Evolutionary conservation across 176 grass and related monocot genomes (phyloP).

Genomic region (Triticum dicoccoides): DNA sequence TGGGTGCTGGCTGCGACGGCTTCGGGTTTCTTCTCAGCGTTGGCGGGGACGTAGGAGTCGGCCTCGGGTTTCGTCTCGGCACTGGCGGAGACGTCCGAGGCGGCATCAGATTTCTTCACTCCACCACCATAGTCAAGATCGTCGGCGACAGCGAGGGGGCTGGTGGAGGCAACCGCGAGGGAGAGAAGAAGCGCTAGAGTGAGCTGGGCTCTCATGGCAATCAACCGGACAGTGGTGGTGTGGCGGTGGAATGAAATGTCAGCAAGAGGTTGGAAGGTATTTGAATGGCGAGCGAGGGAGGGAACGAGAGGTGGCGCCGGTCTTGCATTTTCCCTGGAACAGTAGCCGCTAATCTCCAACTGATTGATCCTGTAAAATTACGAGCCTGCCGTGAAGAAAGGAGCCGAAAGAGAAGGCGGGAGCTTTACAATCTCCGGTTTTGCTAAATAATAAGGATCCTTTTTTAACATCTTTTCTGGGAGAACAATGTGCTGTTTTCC

Average conservation of each 20-base stretch:
- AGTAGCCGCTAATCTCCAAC: background rate
- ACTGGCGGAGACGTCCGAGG: background rate
- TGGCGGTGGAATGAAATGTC: background rate
- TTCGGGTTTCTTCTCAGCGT: background rate
- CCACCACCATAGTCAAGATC: background rate
- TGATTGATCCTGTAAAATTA: background rate
- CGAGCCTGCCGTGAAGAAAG: background rate
- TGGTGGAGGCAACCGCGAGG: background rate
- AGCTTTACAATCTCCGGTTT: background rate
- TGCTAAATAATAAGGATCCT: background rate
- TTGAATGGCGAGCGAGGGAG: conserved; percentile 12
- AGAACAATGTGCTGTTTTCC: background rate
- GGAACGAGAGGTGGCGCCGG: background rate
- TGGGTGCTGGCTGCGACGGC: too few relatives aligned
- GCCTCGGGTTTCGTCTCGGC: background rate
- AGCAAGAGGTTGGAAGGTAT: background rate
- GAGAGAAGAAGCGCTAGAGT: conserved; percentile 19
- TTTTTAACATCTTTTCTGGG: background rate
- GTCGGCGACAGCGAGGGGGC: background rate
- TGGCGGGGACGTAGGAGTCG: background rate
- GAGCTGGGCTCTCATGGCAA: conserved; percentile 19
- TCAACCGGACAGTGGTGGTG: background rate
- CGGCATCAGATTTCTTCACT: background rate
- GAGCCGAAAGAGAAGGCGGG: background rate
- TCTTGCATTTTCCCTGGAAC: background rate